A percentile compares a stretch with the other conserved stretches of the same genome.
phyloP scores from a whole-genome alignment of 805 yeast genomes.

The Candida fluviatilis region DNA sequence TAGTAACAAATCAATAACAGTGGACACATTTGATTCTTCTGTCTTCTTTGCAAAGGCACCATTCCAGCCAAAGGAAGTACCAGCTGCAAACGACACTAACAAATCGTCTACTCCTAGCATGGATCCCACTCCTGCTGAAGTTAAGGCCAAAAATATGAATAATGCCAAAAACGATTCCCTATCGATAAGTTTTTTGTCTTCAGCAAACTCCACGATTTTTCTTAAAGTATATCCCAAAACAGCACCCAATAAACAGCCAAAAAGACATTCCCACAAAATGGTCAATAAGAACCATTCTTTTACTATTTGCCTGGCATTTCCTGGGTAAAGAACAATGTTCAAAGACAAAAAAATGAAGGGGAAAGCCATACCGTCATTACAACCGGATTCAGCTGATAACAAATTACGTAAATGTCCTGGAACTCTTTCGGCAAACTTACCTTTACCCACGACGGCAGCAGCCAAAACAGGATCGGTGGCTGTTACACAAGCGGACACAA shows the following conservation, averaged over 20 bases:
- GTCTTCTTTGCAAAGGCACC: conserved; percentile 83
- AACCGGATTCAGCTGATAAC: conserved; percentile 81
- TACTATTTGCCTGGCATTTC: conserved; percentile 62
- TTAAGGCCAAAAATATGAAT: conserved; percentile 74
- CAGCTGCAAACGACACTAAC: conserved; percentile 86
- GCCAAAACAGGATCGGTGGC: conserved; percentile 96
- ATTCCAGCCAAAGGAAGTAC: conserved; percentile 92
- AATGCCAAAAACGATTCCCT: conserved; percentile 85
- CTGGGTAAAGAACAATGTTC: conserved; percentile 61
- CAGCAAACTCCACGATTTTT: conserved; percentile 71
- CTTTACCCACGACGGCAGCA: conserved; percentile 93
- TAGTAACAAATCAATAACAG: conserved; percentile 79
- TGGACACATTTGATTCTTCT: conserved; percentile 81
- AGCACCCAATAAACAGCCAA: conserved; percentile 74
- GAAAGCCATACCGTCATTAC: conserved; percentile 95
- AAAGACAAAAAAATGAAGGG: conserved; percentile 78
- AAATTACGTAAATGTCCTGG: conserved; percentile 89
- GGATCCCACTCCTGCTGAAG: conserved; percentile 87
- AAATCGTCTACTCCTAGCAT: conserved; percentile 86
- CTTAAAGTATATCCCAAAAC: conserved; percentile 69
- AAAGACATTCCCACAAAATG: conserved; percentile 73
- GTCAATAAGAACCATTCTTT: conserved; percentile 79
- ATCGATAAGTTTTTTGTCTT: conserved; percentile 64
- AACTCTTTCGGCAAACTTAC: conserved; percentile 84
- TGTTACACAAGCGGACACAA: conserved; percentile 83